Percentiles rank a stretch among this genome's conserved stretches.
phyloP scores from a whole-genome alignment of 2,329 filamentous ascomycete species.

The Chrysoporthe cubensis region DNA sequence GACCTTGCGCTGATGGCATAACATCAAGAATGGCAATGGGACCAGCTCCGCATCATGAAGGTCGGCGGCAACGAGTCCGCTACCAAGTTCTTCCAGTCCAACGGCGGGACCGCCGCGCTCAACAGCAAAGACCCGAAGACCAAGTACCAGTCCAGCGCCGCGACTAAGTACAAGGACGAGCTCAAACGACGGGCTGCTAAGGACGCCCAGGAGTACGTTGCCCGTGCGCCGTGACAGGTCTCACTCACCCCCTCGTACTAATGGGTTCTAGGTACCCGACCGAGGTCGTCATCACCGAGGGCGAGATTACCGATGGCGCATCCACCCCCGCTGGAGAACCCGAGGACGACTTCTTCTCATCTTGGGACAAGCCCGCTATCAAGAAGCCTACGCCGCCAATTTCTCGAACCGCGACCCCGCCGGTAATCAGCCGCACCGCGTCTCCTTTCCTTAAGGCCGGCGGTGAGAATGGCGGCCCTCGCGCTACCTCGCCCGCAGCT shows the following conservation, averaged over 20 bases:
- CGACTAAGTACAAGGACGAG: constrained; percentile 97
- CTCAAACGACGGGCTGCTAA: constrained; percentile 81
- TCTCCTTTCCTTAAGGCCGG: constrained; percentile 87
- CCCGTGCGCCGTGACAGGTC: constrained; percentile 11
- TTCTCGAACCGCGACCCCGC: constrained; percentile 86
- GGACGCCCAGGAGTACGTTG: constrained; percentile 80
- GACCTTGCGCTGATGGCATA: constrained; percentile 20
- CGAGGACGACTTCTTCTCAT: constrained; percentile 96
- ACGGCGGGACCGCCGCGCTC: constrained; percentile 90
- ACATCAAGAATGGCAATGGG: constrained; percentile 90
- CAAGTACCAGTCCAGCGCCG: constrained; percentile 93
- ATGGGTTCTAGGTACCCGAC: constrained; percentile 68
- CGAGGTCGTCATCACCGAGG: constrained; percentile 84
- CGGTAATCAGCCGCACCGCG: constrained; percentile 75
- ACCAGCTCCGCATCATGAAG: constrained; percentile 96
- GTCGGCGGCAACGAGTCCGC: constrained; percentile 97
- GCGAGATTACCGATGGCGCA: constrained; percentile 65
- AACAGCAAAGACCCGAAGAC: constrained; percentile 96
- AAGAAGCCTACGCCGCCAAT: constrained; percentile 94
- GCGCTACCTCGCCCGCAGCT: constrained; percentile 78
- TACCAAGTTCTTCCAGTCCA: constrained; percentile 96
- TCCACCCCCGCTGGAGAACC: constrained; percentile 80
- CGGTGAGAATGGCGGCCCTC: constrained; percentile 67
- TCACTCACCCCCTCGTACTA: constrained; percentile 24
- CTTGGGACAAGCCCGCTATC: constrained; percentile 97